Conservation (phyloP, 2,329 filamentous ascomycete genomes). For the Biscogniauxia mediterranea region DNA sequence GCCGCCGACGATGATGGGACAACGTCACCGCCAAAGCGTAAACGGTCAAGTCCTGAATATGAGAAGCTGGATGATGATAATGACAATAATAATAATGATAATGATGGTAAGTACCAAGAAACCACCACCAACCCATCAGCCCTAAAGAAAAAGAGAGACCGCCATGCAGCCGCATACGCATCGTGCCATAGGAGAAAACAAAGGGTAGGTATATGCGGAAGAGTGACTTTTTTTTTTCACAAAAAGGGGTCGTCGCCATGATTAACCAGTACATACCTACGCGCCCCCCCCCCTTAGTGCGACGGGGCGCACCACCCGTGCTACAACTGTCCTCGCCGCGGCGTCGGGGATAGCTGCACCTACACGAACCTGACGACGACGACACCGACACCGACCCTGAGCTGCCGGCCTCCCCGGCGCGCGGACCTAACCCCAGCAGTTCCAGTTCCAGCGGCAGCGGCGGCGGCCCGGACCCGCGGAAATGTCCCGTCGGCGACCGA, state of each 20-base stretch:
- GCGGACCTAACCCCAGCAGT: not conserved
- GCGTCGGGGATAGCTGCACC: constrained; percentile 4
- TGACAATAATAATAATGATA: too few species aligned
- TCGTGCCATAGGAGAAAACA: constrained; percentile 19
- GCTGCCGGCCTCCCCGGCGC: not conserved
- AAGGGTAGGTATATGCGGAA: constrained; percentile 10
- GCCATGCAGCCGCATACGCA: constrained; percentile 11
- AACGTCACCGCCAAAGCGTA: not conserved
- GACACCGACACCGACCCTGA: not conserved
- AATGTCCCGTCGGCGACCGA: constrained; percentile 12
- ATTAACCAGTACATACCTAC: not conserved
- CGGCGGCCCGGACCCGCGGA: not conserved
- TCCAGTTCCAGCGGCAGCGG: not conserved
- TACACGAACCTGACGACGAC: constrained; percentile 2
- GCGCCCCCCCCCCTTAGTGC: too few species aligned
- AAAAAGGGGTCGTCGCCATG: not conserved
- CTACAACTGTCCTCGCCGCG: constrained; percentile 10
- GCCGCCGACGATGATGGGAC: not conserved
- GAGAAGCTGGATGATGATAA: not conserved
- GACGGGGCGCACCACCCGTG: constrained; percentile 9
- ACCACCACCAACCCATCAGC: not conserved
- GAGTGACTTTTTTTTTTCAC: too few species aligned
- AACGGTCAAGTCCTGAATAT: not conserved
- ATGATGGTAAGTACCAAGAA: not conserved
- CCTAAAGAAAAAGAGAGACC: constrained; percentile 9